Evolutionary conservation across 768 basidiomycete species (phyloP), one percentile per base, ranked within the genome.

Genomic region (Lactarius evosmus): DNA sequence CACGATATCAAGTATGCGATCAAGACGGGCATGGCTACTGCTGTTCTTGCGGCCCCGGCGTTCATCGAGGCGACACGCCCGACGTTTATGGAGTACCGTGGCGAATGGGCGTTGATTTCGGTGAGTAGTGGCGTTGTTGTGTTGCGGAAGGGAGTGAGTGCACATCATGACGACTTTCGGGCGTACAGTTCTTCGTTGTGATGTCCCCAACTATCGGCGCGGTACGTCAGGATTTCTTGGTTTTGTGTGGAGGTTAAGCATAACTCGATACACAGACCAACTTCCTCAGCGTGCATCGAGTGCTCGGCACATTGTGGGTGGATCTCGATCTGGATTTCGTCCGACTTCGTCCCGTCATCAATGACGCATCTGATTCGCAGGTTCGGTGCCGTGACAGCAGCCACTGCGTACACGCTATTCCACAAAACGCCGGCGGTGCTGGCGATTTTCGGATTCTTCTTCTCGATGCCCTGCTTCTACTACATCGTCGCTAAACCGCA

Each of bases 71-170:
- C 74, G 19, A 95, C 91, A 1, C 79, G 95, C 29, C 87, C 86
- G 5, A 74, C 85, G 4, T 98, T 97, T 70, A 78, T 91, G 49
- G 82, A 86, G 53, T 94, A 89, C 69, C 83, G 87, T 69, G 95
- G 95, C 38, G 94, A 98, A 76, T 99, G 96, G 96, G 94, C 94
- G 1, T 77, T 99, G 71, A 91, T 98, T 58, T 95, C 95, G 51
- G 93, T 91, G 66, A 71, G 83, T 77, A 17, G 6, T 38, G 6
- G 32, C 34, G 22, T n/a, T 56, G 66, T 56, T 61, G 40, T 19
- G 49, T 27, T n/a, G 40, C 2, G 16, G 32, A 30, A 14, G n/a
- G 34, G 34, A 33, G 8, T 25, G 56, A 7, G 19, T n/a, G 7
- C 1, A 4, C 16, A 34, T 38, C 25, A 7, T 22, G 30, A 16